Conservation (phyloP, 164 flowering plant genomes). For the Brasenia schreberi region DNA sequence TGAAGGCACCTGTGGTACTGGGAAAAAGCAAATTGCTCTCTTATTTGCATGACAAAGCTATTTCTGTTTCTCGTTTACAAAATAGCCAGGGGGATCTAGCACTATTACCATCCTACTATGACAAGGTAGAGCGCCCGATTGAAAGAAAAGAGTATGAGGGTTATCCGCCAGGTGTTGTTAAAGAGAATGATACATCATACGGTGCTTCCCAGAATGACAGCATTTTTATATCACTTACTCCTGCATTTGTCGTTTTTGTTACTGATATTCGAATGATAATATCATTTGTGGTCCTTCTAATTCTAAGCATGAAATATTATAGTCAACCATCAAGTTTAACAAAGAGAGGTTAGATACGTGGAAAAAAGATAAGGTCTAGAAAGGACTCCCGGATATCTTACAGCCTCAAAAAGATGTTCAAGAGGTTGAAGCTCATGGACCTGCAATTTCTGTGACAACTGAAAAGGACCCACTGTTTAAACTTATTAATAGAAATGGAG, state of each 20-base stretch:
- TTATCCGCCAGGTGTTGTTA: background rate
- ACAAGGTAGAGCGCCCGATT: background rate
- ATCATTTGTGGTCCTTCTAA: background rate
- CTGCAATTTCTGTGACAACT: conserved; percentile 8
- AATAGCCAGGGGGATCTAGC: background rate
- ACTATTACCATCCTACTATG: background rate
- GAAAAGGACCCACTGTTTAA: conserved; percentile 8
- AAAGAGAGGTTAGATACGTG: background rate
- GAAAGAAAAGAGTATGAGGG: background rate
- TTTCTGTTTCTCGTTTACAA: background rate
- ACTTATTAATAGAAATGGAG: conserved; percentile 13
- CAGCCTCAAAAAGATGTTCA: conserved; percentile 7
- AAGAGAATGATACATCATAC: background rate
- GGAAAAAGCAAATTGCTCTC: background rate
- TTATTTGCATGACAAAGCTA: background rate
- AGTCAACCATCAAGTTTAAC: background rate
- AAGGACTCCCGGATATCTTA: background rate
- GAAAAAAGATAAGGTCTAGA: background rate
- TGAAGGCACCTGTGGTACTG: background rate
- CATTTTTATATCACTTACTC: background rate
- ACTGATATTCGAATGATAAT: background rate
- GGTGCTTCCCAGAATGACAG: background rate
- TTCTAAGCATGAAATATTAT: background rate
- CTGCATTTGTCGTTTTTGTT: background rate
- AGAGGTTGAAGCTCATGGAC: conserved; percentile 7